Evolutionary conservation across 768 basidiomycete genomes (phyloP), one percentile per base, ranked within the genome.

Genomic region (Mycena metata): DNA sequence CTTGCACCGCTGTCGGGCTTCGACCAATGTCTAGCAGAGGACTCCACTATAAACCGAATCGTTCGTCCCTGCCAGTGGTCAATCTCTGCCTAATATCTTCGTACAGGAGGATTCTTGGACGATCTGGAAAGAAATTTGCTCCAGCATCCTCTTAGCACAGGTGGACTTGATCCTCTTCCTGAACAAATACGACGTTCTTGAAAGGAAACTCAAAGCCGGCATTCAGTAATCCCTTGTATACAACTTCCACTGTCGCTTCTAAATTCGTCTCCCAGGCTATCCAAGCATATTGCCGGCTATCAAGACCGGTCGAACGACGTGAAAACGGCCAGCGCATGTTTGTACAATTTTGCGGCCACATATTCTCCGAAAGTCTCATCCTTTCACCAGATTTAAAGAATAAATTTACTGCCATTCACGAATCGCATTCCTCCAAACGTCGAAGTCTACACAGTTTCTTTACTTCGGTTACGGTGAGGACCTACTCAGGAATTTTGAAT

Each of bases 131-230:
- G 79, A 78, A 33, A 81, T 90, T 24, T 89, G 88, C 73, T 79
- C 82, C 64, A 89, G 88, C 77, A 86, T 83, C 70, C 76, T 89
- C 15, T 82, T 91, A 9, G 79, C 80, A 16, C 75, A 79, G 1
- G 84, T 87, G 21, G 83, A 86, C 66, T 81, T 90, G 59, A 84
- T 90, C 45, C 75, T 91, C 12, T 84, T 90, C 71, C 78, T 90
- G 19, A 89, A 89, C 79, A 90, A 90, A 69, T 78, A 80, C 59
- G 89, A 90, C 73, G 82, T 91, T 57, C 30, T 30, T 30, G 30
- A 30, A 30, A 30, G 30, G 30, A 30, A 30, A 30, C 30, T 30
- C 30, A 30, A 30, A 6, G 30, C 30, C 6, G 30, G 30, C 30
- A 30, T 30, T 30, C 30, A 6, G 30, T 30, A 30, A 30, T 30